These are phyloP conservation scores for Abrus precatorius DNA, from an alignment of 306 rosid species.

Conservation along the genomic window DNA sequence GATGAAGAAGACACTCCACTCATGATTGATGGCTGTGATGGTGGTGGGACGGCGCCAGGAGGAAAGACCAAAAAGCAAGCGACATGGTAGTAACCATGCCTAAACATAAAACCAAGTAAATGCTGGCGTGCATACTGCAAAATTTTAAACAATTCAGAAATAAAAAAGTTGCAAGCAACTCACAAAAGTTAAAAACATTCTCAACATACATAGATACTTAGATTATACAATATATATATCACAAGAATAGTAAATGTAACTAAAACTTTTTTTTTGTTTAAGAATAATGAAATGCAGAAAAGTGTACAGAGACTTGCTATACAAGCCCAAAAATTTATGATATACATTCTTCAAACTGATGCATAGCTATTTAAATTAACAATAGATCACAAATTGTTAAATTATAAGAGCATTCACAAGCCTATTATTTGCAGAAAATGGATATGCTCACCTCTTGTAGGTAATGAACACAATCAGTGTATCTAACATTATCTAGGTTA, in stretches of 20 bases:
- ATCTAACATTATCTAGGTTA: slow-evolving; percentile 84
- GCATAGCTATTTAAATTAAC: slow-evolving; percentile 20
- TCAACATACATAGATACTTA: not conserved
- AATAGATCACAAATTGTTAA: slow-evolving; percentile 20
- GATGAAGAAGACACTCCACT: slow-evolving; percentile 83
- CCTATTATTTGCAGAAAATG: slow-evolving; percentile 42
- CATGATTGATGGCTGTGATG: slow-evolving; percentile 70
- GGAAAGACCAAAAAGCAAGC: slow-evolving; percentile 92
- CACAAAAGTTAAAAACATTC: slow-evolving; percentile 13
- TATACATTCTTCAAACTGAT: slow-evolving; percentile 33
- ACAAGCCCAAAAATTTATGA: not conserved
- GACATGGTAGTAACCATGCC: slow-evolving; percentile 85
- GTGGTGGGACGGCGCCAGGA: slow-evolving; percentile 73
- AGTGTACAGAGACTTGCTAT: not conserved
- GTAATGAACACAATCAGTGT: slow-evolving; percentile 86
- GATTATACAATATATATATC: not conserved
- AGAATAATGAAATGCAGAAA: not conserved
- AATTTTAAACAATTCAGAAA: slow-evolving; percentile 46
- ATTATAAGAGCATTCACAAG: slow-evolving; percentile 29
- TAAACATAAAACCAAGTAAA: slow-evolving; percentile 91
- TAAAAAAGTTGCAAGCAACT: slow-evolving; percentile 34
- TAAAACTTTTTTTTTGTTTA: slow-evolving; percentile 6
- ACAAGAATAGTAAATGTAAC: not conserved
- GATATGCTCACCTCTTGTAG: slow-evolving; percentile 79
- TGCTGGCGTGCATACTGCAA: slow-evolving; percentile 92